Conservation (phyloP, 179 eudicot genomes). For the Corrigiola litoralis region DNA sequence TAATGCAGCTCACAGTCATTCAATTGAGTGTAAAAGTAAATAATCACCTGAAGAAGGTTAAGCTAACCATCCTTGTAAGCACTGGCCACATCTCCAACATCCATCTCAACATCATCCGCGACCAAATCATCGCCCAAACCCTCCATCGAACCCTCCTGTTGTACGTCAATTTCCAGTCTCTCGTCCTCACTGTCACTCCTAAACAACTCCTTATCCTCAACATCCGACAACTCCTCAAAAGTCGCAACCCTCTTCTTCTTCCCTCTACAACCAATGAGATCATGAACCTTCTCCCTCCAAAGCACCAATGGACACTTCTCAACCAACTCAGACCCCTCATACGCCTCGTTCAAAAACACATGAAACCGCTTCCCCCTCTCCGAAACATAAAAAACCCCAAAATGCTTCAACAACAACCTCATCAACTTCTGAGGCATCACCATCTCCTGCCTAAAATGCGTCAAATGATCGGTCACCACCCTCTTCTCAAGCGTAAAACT, state of each 20-base stretch:
- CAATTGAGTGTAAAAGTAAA: too few relatives aligned
- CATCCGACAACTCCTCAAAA: slow-evolving; percentile 49
- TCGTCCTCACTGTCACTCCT: slow-evolving; percentile 61
- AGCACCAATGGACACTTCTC: slow-evolving; percentile 68
- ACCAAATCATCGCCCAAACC: slow-evolving; percentile 35
- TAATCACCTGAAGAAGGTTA: slow-evolving; percentile 9
- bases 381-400: slow-evolving; percentile 92
- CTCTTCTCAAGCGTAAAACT: slow-evolving; percentile 86
- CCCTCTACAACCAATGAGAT: slow-evolving; percentile 68
- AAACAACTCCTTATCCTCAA: slow-evolving; percentile 46
- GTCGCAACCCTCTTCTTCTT: slow-evolving; percentile 48
- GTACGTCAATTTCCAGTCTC: slow-evolving; percentile 22
- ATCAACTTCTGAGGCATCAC: slow-evolving; percentile 93
- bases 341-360: slow-evolving; percentile 84
- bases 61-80: slow-evolving; percentile 48
- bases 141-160: slow-evolving; percentile 28
- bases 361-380: slow-evolving; percentile 93
- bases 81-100: slow-evolving; percentile 53
- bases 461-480: slow-evolving; percentile 86
- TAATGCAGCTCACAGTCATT: too few relatives aligned
- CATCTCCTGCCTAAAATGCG: slow-evolving; percentile 82
- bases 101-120: slow-evolving; percentile 63
- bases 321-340: slow-evolving; percentile 72
- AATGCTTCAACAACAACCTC: slow-evolving; percentile 87
- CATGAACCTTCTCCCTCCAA: slow-evolving; percentile 83